Conservation (phyloP, 2,329 filamentous ascomycete genomes). For the Pseudocercospora vitis region DNA sequence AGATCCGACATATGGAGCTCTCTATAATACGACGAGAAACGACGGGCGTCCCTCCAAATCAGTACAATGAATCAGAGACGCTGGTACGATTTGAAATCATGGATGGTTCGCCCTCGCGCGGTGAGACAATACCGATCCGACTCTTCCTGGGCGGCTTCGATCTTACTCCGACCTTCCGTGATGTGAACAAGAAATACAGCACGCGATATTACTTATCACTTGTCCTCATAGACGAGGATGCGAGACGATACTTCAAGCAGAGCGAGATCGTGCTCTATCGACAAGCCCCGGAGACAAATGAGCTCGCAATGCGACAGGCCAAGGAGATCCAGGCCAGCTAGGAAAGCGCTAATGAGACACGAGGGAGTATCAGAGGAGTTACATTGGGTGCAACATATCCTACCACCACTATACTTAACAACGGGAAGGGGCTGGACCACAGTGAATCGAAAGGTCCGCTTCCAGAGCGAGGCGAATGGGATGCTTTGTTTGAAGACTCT, state of each 20-base stretch:
- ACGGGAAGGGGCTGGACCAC: neutral
- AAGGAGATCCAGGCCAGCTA: slow-evolving; percentile 42
- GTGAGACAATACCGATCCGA: slow-evolving; percentile 91
- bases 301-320: slow-evolving; percentile 51
- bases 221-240: slow-evolving; percentile 68
- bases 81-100: slow-evolving; percentile 99
- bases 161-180: slow-evolving; percentile 94
- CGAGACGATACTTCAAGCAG: slow-evolving; percentile 97
- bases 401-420: neutral
- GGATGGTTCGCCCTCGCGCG: slow-evolving; percentile 96
- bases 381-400: neutral
- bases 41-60: slow-evolving; percentile 92
- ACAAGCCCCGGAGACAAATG: slow-evolving; percentile 60
- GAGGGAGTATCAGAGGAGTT: slow-evolving; percentile 26
- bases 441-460: slow-evolving; percentile 1
- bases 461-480: slow-evolving; percentile 21
- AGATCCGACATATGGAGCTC: slow-evolving; percentile 99
- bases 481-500: slow-evolving; percentile 14
- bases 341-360: slow-evolving; percentile 35
- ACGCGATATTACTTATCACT: slow-evolving; percentile 96
- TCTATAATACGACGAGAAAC: slow-evolving; percentile 97
- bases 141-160: slow-evolving; percentile 97
- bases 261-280: slow-evolving; percentile 97
- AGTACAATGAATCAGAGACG: slow-evolving; percentile 99
- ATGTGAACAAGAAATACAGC: slow-evolving; percentile 99